Evolutionary conservation across 371 early-diverging fungal species (phyloP), one percentile per base, ranked within the genome.

Genomic region (Mortierella polycephala): DNA sequence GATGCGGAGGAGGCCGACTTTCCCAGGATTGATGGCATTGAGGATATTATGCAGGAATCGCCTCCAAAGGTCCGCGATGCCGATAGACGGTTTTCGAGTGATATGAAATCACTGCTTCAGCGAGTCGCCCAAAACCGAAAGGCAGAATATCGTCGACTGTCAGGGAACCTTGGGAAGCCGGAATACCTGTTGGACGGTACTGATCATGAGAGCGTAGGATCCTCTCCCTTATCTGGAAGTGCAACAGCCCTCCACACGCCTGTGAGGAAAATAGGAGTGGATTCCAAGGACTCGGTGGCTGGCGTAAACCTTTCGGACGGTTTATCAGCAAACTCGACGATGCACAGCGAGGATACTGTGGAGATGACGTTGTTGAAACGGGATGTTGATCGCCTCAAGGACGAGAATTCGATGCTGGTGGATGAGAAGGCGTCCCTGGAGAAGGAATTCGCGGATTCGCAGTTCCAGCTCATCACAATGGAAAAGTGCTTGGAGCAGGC

Each of bases 31-130:
- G 77, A 71, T 23, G 71, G 71, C 9, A 68, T 76, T 21, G 70
- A 79, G 4, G 80, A 79, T 42, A 56, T 79, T 20, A 73, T 79
- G 80, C 73, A 72, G 23, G 80, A 79, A 18, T 79, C 80, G 2
- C 80, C 80, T 30, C 80, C 80, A 14, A 79, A 79, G 46, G 9
- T 73, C 8, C 57, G 72, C 9, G 80, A 79, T 12, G 63, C 51
- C 0, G 68, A 72, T 53, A 54, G 80, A 16, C 66, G 80, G 5
- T 79, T 79, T 63, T 79, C 80, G 21, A 72, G 69, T 30, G 80
- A 79, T 50, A 72, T 73, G 59, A 79, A 79, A 16, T 79, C 80
- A 10, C 52, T 79, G 11, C 62, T 79, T 16, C 80, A 79, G 40
- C 65, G 80, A 16, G 80, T 79, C 16, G 62, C 69, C 59, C 64